Base-by-base conservation (phyloP, 179 eudicot species). In the Beta corolliflora region DNA sequence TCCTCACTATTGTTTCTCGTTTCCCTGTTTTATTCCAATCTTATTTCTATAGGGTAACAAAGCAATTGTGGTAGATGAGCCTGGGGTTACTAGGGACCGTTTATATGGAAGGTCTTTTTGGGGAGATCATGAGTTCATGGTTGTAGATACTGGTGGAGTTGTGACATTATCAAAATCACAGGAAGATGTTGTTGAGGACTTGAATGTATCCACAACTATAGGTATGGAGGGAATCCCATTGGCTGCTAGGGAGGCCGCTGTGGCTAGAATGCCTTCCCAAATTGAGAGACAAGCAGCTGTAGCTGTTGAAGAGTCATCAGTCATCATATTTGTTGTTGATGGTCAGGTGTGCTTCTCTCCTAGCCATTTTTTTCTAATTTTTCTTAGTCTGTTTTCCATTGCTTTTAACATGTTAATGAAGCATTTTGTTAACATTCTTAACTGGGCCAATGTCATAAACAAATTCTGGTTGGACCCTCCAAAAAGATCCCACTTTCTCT, bases 141-240 rank as follows among this genome's bases (percentile, higher is more conserved):
- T 91, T 71, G 80, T 94, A 44, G 99, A 96, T 80, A 96, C 99
- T 9, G 99, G 99, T 79, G 99, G 99, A 45, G 98, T 96, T 75
- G 84, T 96, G 59, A 89, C 90, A 67, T 82, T 90, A 55, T 88
- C 98, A 29, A 94, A 91, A 84, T 90, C 94, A 46, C 98, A 92
- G 78, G 86, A 84, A 69, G 91, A 90, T 66, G 90, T 94, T 48
- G 75, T 91, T 87, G 97, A 95, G 82, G 96, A 93, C 71, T 86
- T 94, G 81, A 91, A 95, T 79, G 85, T 96, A 78, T 90, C 99
- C 52, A 91, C 98, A 64, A 94, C 99, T 71, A 91, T 96, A 54
- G 99, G 99, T 59, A 96, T 96, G 99, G 97, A 96, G 87, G 99
- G 99, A 75, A 94, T 96, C 84, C 89, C 99, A 21, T 92, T 92